Evolutionary conservation across 805 yeast species (phyloP).

Genomic region (Candida loeiensis): DNA sequence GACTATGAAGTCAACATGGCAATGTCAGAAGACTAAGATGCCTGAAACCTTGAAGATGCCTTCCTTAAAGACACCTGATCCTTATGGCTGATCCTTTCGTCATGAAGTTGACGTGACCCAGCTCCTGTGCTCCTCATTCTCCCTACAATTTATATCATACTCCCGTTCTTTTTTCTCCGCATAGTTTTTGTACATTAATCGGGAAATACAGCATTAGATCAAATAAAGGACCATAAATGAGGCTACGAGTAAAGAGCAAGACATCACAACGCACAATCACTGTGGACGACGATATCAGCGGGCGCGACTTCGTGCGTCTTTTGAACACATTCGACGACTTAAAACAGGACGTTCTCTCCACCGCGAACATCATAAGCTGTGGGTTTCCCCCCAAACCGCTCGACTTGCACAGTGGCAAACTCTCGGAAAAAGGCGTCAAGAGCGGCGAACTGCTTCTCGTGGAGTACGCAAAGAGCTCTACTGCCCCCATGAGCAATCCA

Average conservation of each 20-base stretch:
- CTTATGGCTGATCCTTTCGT: too few relatives aligned
- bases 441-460: slow-evolving; percentile 59
- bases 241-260: slow-evolving; percentile 12
- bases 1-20: too few relatives aligned
- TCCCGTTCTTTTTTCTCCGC: neutral
- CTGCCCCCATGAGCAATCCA: neutral
- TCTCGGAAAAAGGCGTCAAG: slow-evolving; percentile 45
- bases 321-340: slow-evolving; percentile 12
- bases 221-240: slow-evolving; percentile 9
- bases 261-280: slow-evolving; percentile 4
- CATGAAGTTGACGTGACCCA: too few relatives aligned
- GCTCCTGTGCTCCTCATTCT: too few relatives aligned
- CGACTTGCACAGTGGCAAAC: slow-evolving; percentile 19
- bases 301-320: slow-evolving; percentile 4
- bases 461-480: slow-evolving; percentile 16
- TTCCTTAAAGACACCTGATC: too few relatives aligned
- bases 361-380: slow-evolving; percentile 29
- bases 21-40: too few relatives aligned
- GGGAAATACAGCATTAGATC: slow-evolving; percentile 7
- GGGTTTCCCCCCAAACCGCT: slow-evolving; percentile 64
- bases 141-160: neutral
- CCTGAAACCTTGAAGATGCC: too few relatives aligned
- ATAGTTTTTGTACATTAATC: slow-evolving; percentile 4
- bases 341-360: neutral
- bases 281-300: slow-evolving; percentile 2